Base-by-base conservation (phyloP, 1,284 basidiomycete species). In the Cutaneotrichosporon sp. region DNA sequence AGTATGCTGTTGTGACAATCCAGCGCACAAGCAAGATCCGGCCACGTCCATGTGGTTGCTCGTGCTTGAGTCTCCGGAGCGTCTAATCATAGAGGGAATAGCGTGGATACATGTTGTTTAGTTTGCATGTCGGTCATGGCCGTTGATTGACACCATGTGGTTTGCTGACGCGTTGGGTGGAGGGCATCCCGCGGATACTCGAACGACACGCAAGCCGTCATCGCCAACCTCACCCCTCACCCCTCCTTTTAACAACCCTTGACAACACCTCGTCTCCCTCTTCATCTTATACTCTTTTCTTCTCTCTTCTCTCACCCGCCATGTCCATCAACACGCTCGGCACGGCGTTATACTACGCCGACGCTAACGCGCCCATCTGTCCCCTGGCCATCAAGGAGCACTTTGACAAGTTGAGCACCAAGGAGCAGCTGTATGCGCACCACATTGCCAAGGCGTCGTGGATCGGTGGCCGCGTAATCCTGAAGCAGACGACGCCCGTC, bases 311-410 rank as follows among this genome's bases (percentile, higher is more conserved):
- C 30, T 11, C 50, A 26, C 22, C 10, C 26, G 16, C 26, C 30
- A 52, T 52, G 50, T 26, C 50, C 26, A 1, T 26, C 13, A 26
- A 32, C 50, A 32, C 22, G 4, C 26, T 40, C 55, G 34, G 14
- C 55, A 22, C 18, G n/a, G 46, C 52, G 21, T 64, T 57, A 56
- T 68, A 63, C 64, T 68, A 65, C 32, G 66, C 66, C 59, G 66
- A 68, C 62, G 38, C 51, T 21, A 61, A 68, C 46, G 66, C 66
- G 40, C 66, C 66, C 47, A 63, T 68, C 64, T 68, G 66, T 61
- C 66, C 66, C 0, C 61, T 68, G 14, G 66, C 56, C 21, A 65
- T 68, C 64, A 63, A 63, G 47, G 62, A 61, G 58, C 62, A 63
- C 66, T 68, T 65, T 53, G 61, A 65, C 47, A 53, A 42, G 8